These are phyloP conservation scores for Pestalotiopsis sp. DNA, from an alignment of 2,329 filamentous ascomycete species.

Conservation along the genomic window DNA sequence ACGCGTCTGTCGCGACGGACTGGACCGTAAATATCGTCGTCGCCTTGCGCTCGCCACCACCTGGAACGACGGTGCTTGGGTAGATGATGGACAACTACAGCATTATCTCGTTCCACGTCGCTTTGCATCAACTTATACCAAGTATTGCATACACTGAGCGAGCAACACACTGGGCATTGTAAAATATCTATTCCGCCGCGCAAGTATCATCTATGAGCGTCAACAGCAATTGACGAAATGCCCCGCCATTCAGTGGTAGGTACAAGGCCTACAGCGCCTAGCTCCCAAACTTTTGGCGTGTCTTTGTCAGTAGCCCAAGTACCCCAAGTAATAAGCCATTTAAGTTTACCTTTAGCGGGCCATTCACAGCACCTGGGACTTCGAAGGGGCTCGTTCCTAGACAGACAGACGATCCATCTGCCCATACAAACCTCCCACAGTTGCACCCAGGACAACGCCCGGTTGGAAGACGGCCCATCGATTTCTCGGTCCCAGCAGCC, in stretches of 20 bases:
- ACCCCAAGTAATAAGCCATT: neutral
- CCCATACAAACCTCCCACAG: neutral
- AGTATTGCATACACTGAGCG: too few species aligned
- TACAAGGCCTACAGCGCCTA: neutral
- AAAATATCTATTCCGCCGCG: too few species aligned
- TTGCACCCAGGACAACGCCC: conserved; percentile 22
- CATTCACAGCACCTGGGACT: neutral
- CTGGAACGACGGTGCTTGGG: too few species aligned
- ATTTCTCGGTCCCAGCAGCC: conserved; percentile 40
- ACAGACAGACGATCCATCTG: neutral
- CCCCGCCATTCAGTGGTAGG: neutral
- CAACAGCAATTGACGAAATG: neutral
- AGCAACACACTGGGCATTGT: too few species aligned
- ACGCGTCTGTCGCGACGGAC: conserved; percentile 10
- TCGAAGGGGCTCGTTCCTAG: neutral
- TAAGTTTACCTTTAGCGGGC: too few species aligned
- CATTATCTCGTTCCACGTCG: too few species aligned
- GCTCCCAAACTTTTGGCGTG: neutral
- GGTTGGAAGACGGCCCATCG: conserved; percentile 38
- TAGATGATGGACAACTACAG: too few species aligned
- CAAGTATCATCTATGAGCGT: neutral
- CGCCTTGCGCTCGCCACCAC: neutral
- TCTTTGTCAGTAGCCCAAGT: neutral
- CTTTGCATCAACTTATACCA: too few species aligned
- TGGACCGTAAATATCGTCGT: neutral